These are phyloP conservation scores for Ballota nigra DNA, from an alignment of 257 asterid genomes.

Conservation along the genomic window DNA sequence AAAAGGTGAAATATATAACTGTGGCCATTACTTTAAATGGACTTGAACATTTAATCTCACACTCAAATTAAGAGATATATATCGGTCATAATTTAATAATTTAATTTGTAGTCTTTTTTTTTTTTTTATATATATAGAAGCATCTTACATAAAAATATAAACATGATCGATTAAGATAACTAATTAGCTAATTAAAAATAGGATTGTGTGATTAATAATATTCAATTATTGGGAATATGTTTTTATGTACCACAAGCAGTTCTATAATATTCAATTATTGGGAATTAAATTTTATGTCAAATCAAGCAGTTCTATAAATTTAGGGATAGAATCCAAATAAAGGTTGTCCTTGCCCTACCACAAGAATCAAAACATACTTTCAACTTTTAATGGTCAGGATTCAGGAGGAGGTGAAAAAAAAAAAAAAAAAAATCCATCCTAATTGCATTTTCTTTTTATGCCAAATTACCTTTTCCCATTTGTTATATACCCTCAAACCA, in stretches of 20 bases:
- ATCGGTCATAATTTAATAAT: too few species aligned
- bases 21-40: background rate
- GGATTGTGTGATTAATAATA: background rate
- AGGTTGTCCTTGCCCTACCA: conserved; percentile 7
- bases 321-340: conserved; percentile 15
- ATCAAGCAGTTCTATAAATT: conserved; percentile 20
- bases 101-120: too few species aligned
- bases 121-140: too few species aligned
- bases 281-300: conserved; percentile 30
- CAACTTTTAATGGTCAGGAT: background rate
- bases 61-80: too few species aligned
- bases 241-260: conserved; percentile 31
- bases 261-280: conserved; percentile 9
- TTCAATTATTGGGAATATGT: conserved; percentile 20
- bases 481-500: too few species aligned
- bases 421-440: too few species aligned
- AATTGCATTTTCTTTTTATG: background rate
- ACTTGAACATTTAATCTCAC: too few species aligned
- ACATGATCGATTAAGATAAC: background rate
- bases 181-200: background rate
- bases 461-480: background rate
- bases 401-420: background rate
- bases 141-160: background rate
- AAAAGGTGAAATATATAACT: background rate
- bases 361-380: conserved; percentile 3